Conservation (phyloP, 441 rosid genomes). For the Manihot esculenta region DNA sequence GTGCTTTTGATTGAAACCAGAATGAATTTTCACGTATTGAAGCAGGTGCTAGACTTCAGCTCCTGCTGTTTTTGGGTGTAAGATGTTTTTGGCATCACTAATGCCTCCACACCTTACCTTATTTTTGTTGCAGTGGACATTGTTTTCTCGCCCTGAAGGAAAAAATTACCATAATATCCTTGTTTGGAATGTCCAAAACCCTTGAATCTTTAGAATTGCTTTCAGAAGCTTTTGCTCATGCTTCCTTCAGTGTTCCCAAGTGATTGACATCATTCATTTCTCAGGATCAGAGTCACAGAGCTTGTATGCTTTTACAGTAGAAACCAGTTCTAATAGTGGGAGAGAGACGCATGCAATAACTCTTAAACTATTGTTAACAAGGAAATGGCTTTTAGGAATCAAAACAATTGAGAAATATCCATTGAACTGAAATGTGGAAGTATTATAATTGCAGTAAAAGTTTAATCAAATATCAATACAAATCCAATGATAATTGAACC, state of each 20-base stretch:
- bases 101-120: not conserved
- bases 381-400: not conserved
- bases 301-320: not conserved
- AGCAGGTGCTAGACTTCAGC: not conserved
- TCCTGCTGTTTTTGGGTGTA: not conserved
- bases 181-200: not conserved
- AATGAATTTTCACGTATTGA: not conserved
- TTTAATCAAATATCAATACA: constrained; percentile 6
- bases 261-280: not conserved
- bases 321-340: not conserved
- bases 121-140: not conserved
- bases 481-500: constrained; percentile 9
- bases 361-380: no score
- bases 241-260: not conserved
- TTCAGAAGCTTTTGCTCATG: not conserved
- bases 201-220: not conserved
- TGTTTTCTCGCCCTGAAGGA: no score
- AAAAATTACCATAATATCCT: not conserved
- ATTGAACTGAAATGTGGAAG: not conserved
- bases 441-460: constrained; percentile 1
- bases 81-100: not conserved
- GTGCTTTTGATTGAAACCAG: not conserved
- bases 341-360: no score
- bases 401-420: not conserved
- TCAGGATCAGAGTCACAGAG: not conserved